A percentile compares a stretch with the other conserved stretches of the same genome.
phyloP scores from a whole-genome alignment of 106 monocot genomes.

The Dendrobium huoshanense region DNA sequence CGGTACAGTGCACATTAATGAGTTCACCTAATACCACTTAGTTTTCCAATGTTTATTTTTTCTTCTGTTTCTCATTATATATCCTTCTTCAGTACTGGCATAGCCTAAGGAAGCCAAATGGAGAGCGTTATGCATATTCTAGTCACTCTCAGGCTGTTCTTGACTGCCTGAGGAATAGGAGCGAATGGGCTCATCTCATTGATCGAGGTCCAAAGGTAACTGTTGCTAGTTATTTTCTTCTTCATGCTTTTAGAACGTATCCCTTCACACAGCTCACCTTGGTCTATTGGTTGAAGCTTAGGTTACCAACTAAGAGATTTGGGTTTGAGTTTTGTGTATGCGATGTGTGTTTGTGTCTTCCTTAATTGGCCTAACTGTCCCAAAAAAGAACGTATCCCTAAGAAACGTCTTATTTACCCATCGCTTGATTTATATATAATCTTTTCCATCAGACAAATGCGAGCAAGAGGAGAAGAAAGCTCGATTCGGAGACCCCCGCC shows the following conservation, averaged over 20 bases:
- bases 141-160: conserved; percentile 76
- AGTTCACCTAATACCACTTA: background rate
- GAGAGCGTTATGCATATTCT: conserved; percentile 70
- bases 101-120: conserved; percentile 74
- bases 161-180: conserved; percentile 74
- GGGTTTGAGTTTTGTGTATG: too few relatives aligned
- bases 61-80: conserved; percentile 5
- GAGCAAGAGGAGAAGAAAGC: conserved; percentile 45
- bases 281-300: too few relatives aligned
- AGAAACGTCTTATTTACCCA: too few relatives aligned
- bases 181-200: conserved; percentile 88
- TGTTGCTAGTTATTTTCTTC: background rate
- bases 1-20: conserved; percentile 26
- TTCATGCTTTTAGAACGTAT: background rate
- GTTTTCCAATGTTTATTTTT: background rate
- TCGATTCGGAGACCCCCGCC: conserved; percentile 12
- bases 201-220: conserved; percentile 66
- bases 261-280: background rate
- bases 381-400: too few relatives aligned
- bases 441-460: conserved; percentile 49
- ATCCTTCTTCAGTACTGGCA: conserved; percentile 60
- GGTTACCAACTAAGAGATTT: too few relatives aligned
- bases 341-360: too few relatives aligned
- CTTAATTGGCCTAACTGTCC: too few relatives aligned
- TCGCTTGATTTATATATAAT: too few relatives aligned